Evolutionary conservation across 441 rosid species (phyloP), one percentile per base, ranked within the genome.

Genomic region (Jatropha multifida): DNA sequence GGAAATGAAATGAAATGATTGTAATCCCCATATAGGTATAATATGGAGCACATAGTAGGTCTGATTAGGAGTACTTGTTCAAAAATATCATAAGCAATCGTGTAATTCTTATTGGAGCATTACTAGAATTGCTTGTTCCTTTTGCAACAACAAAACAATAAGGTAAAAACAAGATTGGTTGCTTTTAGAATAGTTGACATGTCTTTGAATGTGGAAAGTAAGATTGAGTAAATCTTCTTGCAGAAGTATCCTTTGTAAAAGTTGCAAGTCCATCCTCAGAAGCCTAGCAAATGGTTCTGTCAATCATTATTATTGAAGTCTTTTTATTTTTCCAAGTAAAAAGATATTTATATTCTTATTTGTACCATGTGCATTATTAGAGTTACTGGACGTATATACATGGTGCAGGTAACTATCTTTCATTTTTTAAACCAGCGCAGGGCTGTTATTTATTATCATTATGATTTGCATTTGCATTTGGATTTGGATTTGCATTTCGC

Each of bases 1-100:
- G 77, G 65, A 81, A 81, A 75, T 64, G 73, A 46, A 72, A 71
- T 41, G 59, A 56, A 40, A 41, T 56, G 23, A 41, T n/a, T 71
- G 13, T 56, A 69, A 58, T 17, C 44, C 51, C 44, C 8, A n/a
- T 38, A 26, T 54, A 56, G 62, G 63, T 26, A 14, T 52, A 52
- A 18, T 18, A 15, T 69, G 60, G 72, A 69, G 61, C 60, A 27
- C 41, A 37, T 17, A 41, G 11, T 37, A 38, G 72, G 38, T 18
- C 38, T 11, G 37, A 11, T 41, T n/a, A 4, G 11, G 3, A 18
- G 32, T 14, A 27, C 32, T 61, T 2, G 27, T 71, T 75, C 46
- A 18, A 12, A 18, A 18, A 49, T 46, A 2, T 37, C 65, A 37
- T 37, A 3, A 49, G 2, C 54, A 13, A 17, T 23, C 26, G 60